Conservation (phyloP, 2,329 filamentous ascomycete genomes). For the Stemphylium lycopersici region DNA sequence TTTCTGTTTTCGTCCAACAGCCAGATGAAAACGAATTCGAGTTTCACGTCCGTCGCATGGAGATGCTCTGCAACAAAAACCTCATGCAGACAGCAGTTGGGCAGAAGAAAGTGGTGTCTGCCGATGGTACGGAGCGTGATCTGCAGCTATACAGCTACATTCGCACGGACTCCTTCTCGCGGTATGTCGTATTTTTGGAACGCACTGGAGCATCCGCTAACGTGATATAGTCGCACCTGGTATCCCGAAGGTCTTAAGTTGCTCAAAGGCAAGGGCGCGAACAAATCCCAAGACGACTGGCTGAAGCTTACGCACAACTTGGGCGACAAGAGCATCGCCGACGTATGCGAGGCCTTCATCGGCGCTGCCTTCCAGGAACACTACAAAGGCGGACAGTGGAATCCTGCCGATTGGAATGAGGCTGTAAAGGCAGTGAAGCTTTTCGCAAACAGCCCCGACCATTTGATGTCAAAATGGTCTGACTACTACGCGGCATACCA, state of each 20-base stretch:
- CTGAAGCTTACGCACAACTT: slow-evolving; percentile 65
- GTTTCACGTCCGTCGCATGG: slow-evolving; percentile 90
- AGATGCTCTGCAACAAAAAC: slow-evolving; percentile 89
- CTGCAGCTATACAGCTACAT: slow-evolving; percentile 75
- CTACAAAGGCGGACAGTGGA: slow-evolving; percentile 52
- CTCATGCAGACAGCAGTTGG: slow-evolving; percentile 73
- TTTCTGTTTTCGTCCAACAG: slow-evolving; percentile 78
- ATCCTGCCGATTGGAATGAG: slow-evolving; percentile 60
- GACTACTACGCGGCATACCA: slow-evolving; percentile 76
- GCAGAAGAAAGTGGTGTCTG: slow-evolving; percentile 47
- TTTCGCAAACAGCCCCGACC: slow-evolving; percentile 72
- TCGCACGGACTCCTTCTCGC: slow-evolving; percentile 80
- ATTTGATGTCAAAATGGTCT: slow-evolving; percentile 70
- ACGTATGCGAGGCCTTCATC: slow-evolving; percentile 93
- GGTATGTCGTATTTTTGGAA: slow-evolving; percentile 50
- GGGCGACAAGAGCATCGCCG: slow-evolving; percentile 88
- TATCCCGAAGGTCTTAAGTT: slow-evolving; percentile 82
- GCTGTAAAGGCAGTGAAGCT: slow-evolving; percentile 70
- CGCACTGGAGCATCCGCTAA: slow-evolving; percentile 22
- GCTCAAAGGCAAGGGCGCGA: slow-evolving; percentile 71
- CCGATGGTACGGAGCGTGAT: slow-evolving; percentile 41
- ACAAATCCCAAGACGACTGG: slow-evolving; percentile 54
- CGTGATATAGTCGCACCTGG: slow-evolving; percentile 70
- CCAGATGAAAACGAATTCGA: slow-evolving; percentile 82
- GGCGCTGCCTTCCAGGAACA: slow-evolving; percentile 75